Base-by-base conservation (phyloP, 495 filamentous ascomycete species). In the Opeltia flavorubescens region DNA sequence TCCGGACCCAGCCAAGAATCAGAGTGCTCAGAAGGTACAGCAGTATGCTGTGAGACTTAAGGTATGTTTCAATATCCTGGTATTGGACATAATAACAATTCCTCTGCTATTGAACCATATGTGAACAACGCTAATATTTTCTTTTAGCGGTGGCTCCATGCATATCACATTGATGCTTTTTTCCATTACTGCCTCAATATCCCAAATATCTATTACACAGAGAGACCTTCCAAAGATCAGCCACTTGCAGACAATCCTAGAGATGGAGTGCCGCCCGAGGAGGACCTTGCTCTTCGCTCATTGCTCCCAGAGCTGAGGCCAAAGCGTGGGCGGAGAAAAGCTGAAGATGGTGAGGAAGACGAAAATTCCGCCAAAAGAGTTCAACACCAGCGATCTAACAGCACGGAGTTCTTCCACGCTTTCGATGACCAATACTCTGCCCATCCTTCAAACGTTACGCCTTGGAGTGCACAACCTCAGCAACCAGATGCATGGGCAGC, bases 141-240 rank as follows among this genome's bases (percentile, higher is more conserved):
- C 47, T 46, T 50, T 24, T 48, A 95, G 84, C 77, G 91, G 48
- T 98, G 91, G 91, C 91, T 98, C 85, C 86, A 85, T 57, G 89
- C 91, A 1, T 94, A 94, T 85, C 91, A 95, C 59, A 76, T 98
- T 18, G 88, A 95, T 70, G 84, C 89, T 15, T 98, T 95, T 59
- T 95, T 95, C 60, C 87, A 94, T 56, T 95, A 85, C 59, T 75
- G 91, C 9, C 70, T 89, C 28, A 77, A 79, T 28, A 87, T 89
- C 45, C 70, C 74, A 13, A 87, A 94, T 62, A 53, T 72, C 0
- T 98, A 98, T 61, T 94, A 83, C 66, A 83, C 78, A 17, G 78
- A 94, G 46, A 75, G 94, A 8, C 91, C 91, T 4, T 65, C 69
- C 20, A 58, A 64, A 3, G 68, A 74, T 39, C 71, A 76, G 41